Base-by-base conservation (phyloP, 2,329 filamentous ascomycete species). In the Fusarium clavum region DNA sequence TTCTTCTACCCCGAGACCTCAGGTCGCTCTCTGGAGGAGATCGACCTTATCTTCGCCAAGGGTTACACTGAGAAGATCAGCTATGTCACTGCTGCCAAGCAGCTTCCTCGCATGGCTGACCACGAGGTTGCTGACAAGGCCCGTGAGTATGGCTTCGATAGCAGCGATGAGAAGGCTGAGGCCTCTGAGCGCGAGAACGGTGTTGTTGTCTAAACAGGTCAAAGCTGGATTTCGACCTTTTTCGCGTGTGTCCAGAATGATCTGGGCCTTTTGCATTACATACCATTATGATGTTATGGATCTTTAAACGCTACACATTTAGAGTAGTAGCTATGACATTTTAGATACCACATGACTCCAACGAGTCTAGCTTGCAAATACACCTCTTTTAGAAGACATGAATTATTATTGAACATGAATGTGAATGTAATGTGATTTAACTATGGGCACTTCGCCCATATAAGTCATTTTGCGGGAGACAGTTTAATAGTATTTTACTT, bases 41-140 rank as follows among this genome's bases (percentile, higher is more conserved):
- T 73, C 24, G 71, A 73, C 5, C 32, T 71, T 4, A 71, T 71
- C 48, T 71, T 71, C 24, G 68, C 68, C 75, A 89, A 89, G 81
- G 87, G 87, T 18, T 83, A 83, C 71, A 76, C 82, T 25, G 88
- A 90, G 78, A 86, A 87, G 4, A 89, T 86, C 4, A 86, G 83
- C 25, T 89, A 90, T 64, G 87, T 90, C 51, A 81, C 81, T 62
- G 88, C 88, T 6, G 85, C 87, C 14, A 80, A 85, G 69, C 81
- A 89, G 51, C 77, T 91, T 60, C 88, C 88, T 1, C 43, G 0
- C 2, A 66, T 66, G 38, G 63, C 59, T 43, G 65, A 67, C 0
- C 64, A 67, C 8, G 64, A 67, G n/a, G 64, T 67, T 22, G 63
- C 66, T 2, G 64, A 67, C 49, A 67, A 63, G 41, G 64, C 64